A percentile compares a stretch with the other conserved stretches of the same genome.
phyloP scores from a whole-genome alignment of 75 land plant species.

The Larix kaempferi region DNA sequence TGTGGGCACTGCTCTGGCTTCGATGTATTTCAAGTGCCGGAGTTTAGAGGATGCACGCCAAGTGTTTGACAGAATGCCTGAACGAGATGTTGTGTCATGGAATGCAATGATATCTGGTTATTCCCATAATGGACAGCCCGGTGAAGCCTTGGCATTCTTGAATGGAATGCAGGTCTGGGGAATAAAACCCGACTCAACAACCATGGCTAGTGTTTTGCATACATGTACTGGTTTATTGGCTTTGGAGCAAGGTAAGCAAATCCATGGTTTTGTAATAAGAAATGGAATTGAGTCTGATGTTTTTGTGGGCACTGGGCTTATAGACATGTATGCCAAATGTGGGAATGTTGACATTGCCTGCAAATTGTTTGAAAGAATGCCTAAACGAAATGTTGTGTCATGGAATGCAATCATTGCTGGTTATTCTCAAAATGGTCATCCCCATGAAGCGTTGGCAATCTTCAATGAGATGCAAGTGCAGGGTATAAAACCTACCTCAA shows the following conservation, averaged over 20 bases:
- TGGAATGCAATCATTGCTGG: constrained; percentile 69
- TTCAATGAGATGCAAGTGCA: constrained; percentile 35
- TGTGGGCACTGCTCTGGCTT: constrained; percentile 49
- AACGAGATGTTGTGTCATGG: constrained; percentile 48
- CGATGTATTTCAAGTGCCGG: constrained; percentile 44
- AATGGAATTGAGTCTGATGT: constrained; percentile 23
- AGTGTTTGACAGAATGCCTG: constrained; percentile 22
- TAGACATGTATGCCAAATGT: constrained; percentile 60
- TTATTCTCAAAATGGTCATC: constrained; percentile 36
- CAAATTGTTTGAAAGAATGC: constrained; percentile 31
- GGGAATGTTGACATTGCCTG: constrained; percentile 26
- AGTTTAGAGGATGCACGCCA: constrained; percentile 18
- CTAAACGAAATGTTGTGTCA: constrained; percentile 34
- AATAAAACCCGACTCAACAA: constrained; percentile 29
- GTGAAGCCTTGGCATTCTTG: constrained; percentile 40
- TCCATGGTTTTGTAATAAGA: constrained; percentile 39
- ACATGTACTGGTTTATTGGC: constrained; percentile 40
- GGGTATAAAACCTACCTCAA: neutral
- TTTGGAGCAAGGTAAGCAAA: constrained; percentile 39
- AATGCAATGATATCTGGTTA: constrained; percentile 55
- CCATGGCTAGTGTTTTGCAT: constrained; percentile 31
- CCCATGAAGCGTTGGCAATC: constrained; percentile 32
- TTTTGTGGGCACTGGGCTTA: constrained; percentile 44
- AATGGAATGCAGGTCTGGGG: constrained; percentile 46
- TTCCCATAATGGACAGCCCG: constrained; percentile 19